Base-by-base conservation (phyloP, 1,284 basidiomycete species). In the Volvariella surrecta region DNA sequence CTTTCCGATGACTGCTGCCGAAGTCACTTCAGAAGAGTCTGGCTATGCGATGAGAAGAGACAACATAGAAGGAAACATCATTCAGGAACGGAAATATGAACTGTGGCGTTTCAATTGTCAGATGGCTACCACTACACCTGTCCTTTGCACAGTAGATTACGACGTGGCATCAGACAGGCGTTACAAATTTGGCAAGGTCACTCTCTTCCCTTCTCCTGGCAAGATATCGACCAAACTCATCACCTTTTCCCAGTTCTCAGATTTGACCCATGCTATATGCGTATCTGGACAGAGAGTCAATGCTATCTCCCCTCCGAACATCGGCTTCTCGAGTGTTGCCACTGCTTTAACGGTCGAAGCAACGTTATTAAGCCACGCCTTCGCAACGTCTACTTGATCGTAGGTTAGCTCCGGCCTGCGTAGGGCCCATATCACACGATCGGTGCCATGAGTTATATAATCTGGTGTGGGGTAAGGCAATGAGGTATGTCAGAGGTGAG, bases 361-460 rank as follows among this genome's bases (percentile, higher is more conserved):
- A 19, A 86, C 58, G 1, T 58, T 59, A 30, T 70, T 58, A 7
- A 84, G 54, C 76, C 78, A 84, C 2, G 47, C 56, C 37, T 66
- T 64, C 0, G 77, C 76, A 7, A 73, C 50, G 0, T 55, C 50
- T 1, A 62, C 52, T 50, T 83, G 71, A n/a, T 66, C 57, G 0
- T 58, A 49, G 4, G 63, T 51, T 22, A 80, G 46, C 8, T 45
- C 48, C 0, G 67, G 64, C 3, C 55, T 48, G 17, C 66, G 58
- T 20, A 70, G 54, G 2, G 67, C 61, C 68, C 59, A 73, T 46
- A 56, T 60, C 55, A 32, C 64, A 32, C 51, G 66, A 53, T 89
- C 86, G 2, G 73, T 73, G 1, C 64, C 81, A 53, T 89, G 85
- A 0, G 82, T 82, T 3, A 86, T 78, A 43, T 76, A 75, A 1